Percentiles rank a stretch among this genome's conserved stretches.
Evolutionary conservation across 208 protist species (phyloP).

Genomic region (Histomonas meleagridis): DNA sequence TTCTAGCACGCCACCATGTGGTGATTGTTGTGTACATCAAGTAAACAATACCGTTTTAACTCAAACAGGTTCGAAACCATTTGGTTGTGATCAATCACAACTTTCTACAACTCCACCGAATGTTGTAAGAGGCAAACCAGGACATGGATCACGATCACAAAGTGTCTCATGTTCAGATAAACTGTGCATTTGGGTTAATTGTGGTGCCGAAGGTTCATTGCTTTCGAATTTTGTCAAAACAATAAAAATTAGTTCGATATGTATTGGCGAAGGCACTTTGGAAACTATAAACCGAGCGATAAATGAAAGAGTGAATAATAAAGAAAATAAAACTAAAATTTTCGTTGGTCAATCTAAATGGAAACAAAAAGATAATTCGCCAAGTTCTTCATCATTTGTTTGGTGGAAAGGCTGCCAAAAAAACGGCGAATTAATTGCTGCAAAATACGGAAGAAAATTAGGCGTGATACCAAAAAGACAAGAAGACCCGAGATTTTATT

Average conservation of each 20-base stretch:
- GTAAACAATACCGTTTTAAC: not conserved
- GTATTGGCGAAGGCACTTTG: not conserved
- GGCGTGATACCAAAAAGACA: constrained; percentile 10
- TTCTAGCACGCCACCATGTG: not conserved
- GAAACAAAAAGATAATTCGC: not conserved
- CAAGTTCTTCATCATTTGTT: not conserved
- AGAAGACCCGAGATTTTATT: not conserved
- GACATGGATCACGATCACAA: not conserved
- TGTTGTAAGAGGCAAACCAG: constrained; percentile 13
- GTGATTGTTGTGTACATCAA: constrained; percentile 21
- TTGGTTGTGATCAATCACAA: not conserved
- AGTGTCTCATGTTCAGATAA: constrained; percentile 16
- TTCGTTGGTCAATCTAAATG: not conserved
- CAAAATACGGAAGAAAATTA: constrained; percentile 2
- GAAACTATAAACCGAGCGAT: not conserved
- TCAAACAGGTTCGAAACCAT: constrained; percentile 14
- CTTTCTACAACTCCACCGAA: not conserved
- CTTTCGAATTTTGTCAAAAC: not conserved
- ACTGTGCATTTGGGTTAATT: not conserved
- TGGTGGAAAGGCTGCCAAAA: not conserved
- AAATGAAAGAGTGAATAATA: not conserved
- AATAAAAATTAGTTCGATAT: not conserved
- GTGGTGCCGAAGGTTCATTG: not conserved
- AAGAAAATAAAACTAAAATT: not conserved
- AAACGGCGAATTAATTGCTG: not conserved